These are phyloP conservation scores for Trichoderma virens DNA, from an alignment of 495 filamentous ascomycete genomes.

Conservation along the genomic window DNA sequence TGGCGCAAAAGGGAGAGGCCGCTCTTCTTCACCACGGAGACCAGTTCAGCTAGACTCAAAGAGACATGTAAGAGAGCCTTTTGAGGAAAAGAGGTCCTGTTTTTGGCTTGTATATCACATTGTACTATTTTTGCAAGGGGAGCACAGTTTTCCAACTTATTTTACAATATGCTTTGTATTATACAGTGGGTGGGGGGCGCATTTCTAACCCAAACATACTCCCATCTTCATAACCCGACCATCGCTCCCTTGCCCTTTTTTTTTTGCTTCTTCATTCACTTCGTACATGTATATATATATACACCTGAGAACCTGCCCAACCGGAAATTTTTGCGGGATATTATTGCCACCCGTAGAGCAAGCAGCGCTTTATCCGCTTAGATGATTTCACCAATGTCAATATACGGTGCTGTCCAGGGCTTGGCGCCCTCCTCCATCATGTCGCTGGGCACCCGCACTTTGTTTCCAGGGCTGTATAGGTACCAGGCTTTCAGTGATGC, in stretches of 20 bases:
- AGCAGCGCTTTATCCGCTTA: constrained; percentile 15
- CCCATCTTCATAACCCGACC: background rate
- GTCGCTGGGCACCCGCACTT: constrained; percentile 69
- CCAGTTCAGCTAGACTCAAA: constrained; percentile 31
- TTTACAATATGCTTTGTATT: constrained; percentile 14
- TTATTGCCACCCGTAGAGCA: background rate
- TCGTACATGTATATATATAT: constrained; percentile 7
- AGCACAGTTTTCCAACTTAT: background rate
- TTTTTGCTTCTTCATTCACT: background rate
- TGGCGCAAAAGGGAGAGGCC: constrained; percentile 34
- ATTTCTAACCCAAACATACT: background rate
- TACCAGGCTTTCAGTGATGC: constrained; percentile 90
- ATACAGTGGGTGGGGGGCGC: constrained; percentile 11
- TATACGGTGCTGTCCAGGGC: constrained; percentile 71
- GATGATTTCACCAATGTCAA: constrained; percentile 88
- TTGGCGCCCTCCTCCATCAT: constrained; percentile 54
- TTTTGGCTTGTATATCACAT: background rate
- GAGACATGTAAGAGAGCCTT: background rate
- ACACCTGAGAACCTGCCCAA: background rate
- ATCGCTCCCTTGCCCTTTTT: background rate
- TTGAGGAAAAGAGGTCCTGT: background rate
- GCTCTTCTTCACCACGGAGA: constrained; percentile 38
- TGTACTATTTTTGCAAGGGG: background rate
- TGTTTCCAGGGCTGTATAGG: constrained; percentile 68
- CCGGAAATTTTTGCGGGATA: background rate